Evolutionary conservation across 2,329 filamentous ascomycete genomes (phyloP), one percentile per base, ranked within the genome.

Genomic region (Akanthomyces lecanii): DNA sequence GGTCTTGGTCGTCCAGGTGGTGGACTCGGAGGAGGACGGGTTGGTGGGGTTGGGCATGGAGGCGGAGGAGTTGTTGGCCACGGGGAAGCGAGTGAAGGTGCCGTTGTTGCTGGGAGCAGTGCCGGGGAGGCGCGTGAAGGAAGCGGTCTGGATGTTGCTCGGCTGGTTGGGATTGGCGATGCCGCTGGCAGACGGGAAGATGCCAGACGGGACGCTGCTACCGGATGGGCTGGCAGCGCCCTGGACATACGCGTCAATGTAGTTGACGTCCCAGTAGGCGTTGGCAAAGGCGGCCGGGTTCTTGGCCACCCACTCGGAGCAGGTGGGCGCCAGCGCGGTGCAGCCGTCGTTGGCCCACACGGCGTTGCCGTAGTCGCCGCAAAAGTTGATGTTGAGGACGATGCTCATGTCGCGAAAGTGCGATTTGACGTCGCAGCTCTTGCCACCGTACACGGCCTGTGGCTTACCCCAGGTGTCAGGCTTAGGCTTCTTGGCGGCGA

Each of bases 331-430:
- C 12, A 57, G 40, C 7, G 58, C 45, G 14, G 51, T n/a, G 47
- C 63, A 64, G 8, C 57, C 58, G 18, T 48, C 21, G 63, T 38
- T 59, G 12, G 69, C 70, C 77, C 76, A 78, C 28, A 71, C 65
- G 1, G 69, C 69, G 36, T 72, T 86, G 2, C 88, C 88, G 81
- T 88, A 91, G 68, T 85, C 82, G 36, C 89, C 89, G 71, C 89
- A 92, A 72, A 92, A 89, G 28, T 88, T 76, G 50, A 86, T 92
- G 70, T 92, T 87, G 68, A 92, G 83, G 47, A 91, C 86, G 63
- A 96, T 84, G 67, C 85, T 85, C 80, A 93, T 83, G 58, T 88
- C 78, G 60, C 78, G 81, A 75, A 94, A 93, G 68, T 85, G 82
- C 0, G 75, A 73, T 64, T 87, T 79, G 64, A 92, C 85, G 33